Evolutionary conservation across 2,329 filamentous ascomycete genomes (phyloP).

Genomic region (Cladophialophora psammophila): DNA sequence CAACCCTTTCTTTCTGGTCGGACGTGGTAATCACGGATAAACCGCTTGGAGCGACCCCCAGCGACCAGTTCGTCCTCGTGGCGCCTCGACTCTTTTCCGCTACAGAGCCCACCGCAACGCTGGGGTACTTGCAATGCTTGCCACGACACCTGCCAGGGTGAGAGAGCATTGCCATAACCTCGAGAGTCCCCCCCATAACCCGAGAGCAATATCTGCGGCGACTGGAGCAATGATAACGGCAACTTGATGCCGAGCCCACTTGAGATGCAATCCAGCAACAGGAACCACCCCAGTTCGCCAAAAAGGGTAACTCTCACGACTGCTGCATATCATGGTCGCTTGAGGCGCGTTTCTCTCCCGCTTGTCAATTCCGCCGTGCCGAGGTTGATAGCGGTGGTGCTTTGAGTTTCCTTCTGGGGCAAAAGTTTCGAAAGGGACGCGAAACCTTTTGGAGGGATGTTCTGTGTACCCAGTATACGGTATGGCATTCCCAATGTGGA

Average conservation of each 20-base stretch:
- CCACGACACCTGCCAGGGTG: not conserved
- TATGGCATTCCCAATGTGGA: too few species aligned
- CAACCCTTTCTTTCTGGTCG: not conserved
- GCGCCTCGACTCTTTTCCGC: not conserved
- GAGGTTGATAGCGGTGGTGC: not conserved
- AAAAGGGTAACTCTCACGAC: conserved; percentile 7
- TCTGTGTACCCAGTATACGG: too few species aligned
- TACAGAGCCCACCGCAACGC: not conserved
- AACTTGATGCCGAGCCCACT: not conserved
- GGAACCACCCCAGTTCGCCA: not conserved
- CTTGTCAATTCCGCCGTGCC: not conserved
- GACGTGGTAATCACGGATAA: not conserved
- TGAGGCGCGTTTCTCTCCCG: not conserved
- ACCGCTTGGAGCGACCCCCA: not conserved
- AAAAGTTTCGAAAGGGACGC: too few species aligned
- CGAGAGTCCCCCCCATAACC: too few species aligned
- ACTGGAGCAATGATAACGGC: not conserved
- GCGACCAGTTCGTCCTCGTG: not conserved
- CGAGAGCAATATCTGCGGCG: not conserved
- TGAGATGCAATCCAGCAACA: not conserved
- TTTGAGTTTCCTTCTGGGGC: too few species aligned
- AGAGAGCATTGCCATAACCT: not conserved
- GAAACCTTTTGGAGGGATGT: too few species aligned
- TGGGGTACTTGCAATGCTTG: not conserved
- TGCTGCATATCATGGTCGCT: not conserved